Evolutionary conservation across 108 stramenopile genomes (phyloP).

Genomic region (Aurantiochytrium sp.): DNA sequence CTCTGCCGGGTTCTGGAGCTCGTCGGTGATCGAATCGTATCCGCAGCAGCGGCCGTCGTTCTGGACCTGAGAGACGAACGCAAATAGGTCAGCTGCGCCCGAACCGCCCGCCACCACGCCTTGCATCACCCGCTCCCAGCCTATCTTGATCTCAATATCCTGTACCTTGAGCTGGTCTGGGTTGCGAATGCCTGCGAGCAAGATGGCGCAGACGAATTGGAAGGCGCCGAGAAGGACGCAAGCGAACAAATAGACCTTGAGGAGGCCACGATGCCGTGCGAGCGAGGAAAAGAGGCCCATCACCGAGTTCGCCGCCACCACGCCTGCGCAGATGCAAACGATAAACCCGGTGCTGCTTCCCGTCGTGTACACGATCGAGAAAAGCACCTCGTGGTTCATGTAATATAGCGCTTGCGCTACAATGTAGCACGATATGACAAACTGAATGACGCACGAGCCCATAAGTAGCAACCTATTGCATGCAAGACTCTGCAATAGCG

Average conservation of each 20-base stretch:
- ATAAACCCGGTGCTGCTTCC: background rate
- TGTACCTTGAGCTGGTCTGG: background rate
- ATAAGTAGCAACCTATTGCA: background rate
- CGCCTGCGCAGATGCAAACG: background rate
- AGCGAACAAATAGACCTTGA: background rate
- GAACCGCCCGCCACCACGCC: background rate
- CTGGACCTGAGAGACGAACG: background rate
- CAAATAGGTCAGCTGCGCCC: background rate
- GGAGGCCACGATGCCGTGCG: background rate
- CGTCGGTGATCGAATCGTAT: background rate
- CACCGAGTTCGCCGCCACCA: background rate
- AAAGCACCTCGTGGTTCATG: background rate
- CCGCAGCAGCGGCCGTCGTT: conserved; percentile 4
- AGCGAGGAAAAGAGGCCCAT: background rate
- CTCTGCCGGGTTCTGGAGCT: background rate
- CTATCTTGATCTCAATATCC: background rate
- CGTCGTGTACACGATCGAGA: background rate
- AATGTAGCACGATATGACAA: background rate
- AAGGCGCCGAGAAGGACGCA: background rate
- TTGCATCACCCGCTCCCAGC: background rate
- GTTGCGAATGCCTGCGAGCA: background rate
- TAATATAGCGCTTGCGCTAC: background rate
- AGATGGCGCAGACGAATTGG: background rate
- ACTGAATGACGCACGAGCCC: background rate
- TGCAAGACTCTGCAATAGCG: background rate